Base-by-base conservation (phyloP, 495 filamentous ascomycete genomes). In the Lasiosphaeris hirsuta region DNA sequence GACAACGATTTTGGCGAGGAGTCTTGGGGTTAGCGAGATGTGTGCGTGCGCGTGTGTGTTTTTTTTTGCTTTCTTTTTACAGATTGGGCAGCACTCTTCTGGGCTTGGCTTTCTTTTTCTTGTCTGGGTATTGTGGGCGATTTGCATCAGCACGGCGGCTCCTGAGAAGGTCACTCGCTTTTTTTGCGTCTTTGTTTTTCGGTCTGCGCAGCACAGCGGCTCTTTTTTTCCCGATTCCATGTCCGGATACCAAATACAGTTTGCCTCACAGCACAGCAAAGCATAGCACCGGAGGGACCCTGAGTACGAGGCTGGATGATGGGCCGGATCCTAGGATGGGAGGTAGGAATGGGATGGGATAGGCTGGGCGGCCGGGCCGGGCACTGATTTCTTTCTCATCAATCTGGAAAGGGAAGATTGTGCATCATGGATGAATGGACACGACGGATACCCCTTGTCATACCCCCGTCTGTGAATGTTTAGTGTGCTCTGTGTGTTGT, bases 261-360 rank as follows among this genome's bases (percentile, higher is more conserved):
- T 67, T 47, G 67, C 67, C 64, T 69, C 67, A 65, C 64, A 69
- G 67, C 67, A 69, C 52, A 56, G 36, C 56, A 63, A 39, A 69
- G 62, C 67, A 69, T 69, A 62, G 60, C 67, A 55, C 47, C 30
- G 53, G 54, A 36, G 54, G 39, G 55, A 46, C 35, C 35, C 15
- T 34, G 30, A 45, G 44, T 44, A 57, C 56, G 17, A 50, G 40
- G 45, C 36, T 45, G 57, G 56, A 9, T 52, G 33, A 40, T 35
- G 49, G 58, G 36, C 34, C 18, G 43, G 60, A 39, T 34, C 36
- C 41, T 44, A 7, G 51, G 35, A 19, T 40, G 18, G 52, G 51
- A n/a, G 45, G 41, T n/a, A 15, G 18, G 48, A 7, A n/a, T 17
- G 41, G 54, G 19, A 42, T n/a, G 38, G 55, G 34, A 51, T 14